Conservation (phyloP, 495 filamentous ascomycete species). For the Aspergillus steynii region DNA sequence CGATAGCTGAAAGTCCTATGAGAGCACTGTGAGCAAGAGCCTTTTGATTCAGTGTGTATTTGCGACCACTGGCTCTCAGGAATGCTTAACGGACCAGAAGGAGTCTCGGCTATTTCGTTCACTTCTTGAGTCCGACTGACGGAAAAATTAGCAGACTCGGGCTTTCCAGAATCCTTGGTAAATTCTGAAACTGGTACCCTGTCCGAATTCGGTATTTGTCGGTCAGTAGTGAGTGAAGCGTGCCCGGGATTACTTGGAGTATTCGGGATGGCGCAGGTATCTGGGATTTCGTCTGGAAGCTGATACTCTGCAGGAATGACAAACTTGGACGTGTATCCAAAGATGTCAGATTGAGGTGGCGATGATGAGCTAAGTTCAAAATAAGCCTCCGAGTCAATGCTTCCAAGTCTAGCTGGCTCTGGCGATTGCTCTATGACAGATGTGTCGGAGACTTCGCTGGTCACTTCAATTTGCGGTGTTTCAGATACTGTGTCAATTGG, state of each 20-base stretch:
- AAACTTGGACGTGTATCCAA: slow-evolving; percentile 1
- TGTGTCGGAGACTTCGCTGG: neutral
- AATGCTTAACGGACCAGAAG: slow-evolving; percentile 6
- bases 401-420: neutral
- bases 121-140: slow-evolving; percentile 1
- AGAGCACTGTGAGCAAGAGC: slow-evolving; percentile 9
- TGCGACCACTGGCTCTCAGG: slow-evolving; percentile 8
- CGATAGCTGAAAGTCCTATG: neutral
- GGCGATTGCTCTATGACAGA: neutral
- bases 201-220: neutral
- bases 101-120: slow-evolving; percentile 31
- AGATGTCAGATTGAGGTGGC: neutral
- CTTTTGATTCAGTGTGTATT: neutral
- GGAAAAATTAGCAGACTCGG: neutral
- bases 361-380: neutral
- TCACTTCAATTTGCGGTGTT: slow-evolving; percentile 6
- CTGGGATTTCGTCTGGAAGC: slow-evolving; percentile 21
- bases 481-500: slow-evolving; percentile 15
- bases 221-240: neutral
- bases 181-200: neutral
- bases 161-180: neutral
- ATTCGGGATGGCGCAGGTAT: slow-evolving; percentile 1
- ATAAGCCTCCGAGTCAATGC: neutral
- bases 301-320: slow-evolving; percentile 21
- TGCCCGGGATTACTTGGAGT: neutral